Evolutionary conservation across 2,329 filamentous ascomycete genomes (phyloP), one percentile per base, ranked within the genome.

Genomic region (Paradendryphiella salina): DNA sequence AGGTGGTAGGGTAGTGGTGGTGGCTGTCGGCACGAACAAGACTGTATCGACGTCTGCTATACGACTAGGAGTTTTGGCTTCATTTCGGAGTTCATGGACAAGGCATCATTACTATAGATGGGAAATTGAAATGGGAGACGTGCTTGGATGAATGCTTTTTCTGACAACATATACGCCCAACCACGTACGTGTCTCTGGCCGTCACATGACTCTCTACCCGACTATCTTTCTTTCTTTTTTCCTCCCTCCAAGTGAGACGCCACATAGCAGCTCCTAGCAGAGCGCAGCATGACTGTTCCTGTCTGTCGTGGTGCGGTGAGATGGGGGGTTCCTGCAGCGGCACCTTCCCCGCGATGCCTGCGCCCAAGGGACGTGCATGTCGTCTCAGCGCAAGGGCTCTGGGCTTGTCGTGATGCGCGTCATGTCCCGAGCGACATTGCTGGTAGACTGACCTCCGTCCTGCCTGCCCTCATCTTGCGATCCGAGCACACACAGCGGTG

Each of bases 331-430:
- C 50, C 31, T 47, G 52, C 46, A 44, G 54, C 46, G 56, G 48
- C 50, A 42, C 56, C 52, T 54, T 52, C 52, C 55, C 59, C 63
- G 56, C 60, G 49, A 44, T 57, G 57, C 50, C 34, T 59, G 54
- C 54, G 48, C 44, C 48, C 47, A 49, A 46, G 36, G 57, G 50
- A 49, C 50, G 55, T 59, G 61, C 60, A 48, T 46, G 49, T 50
- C 46, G 64, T 69, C 65, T 67, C 63, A 67, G 57, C 41, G 26
- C 52, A 11, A 41, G 37, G 21, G 33, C 42, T 41, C 38, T 39
- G 37, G 21, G 33, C 42, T 41, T 39, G 52, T 54, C 50, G 29
- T 59, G 50, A 62, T 64, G 65, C 62, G 62, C 50, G 52, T 52
- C 44, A 54, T 46, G 40, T 49, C 18, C 9, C 5, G 9, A 42